Base-by-base conservation (phyloP, 2,329 filamentous ascomycete genomes). In the Diaporthe ampelina region DNA sequence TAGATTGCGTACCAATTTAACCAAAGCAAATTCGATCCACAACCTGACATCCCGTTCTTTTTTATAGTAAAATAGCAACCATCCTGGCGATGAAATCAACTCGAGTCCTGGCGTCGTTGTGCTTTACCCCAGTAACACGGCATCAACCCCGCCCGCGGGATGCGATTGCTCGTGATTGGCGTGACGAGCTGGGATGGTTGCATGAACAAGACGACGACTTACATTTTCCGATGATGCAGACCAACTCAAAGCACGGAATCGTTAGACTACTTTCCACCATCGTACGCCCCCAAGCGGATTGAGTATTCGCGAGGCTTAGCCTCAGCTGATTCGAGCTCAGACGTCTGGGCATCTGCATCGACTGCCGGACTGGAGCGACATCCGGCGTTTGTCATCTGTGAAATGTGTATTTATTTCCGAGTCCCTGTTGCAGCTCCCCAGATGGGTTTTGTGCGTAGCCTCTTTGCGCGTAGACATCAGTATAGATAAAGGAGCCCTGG, bases 221-320 rank as follows among this genome's bases (percentile, higher is more conserved):
- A 69, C 48, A 17, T 7, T 21, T 71, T n/a, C 32, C 13, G 4
- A 17, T 29, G 19, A 29, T 52, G 52, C 40, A 40, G 40, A 9
- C 26, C 17, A 48, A 35, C 40, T 19, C 29, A 17, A 17, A 73
- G 35, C 70, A 73, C 70, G 70, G 24, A 73, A 73, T 73, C 7
- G n/a, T 43, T 11, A 57, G 45, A 9, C 37, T n/a, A n/a, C 21
- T 50, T 73, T 73, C 48, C 59, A 68, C 37, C 58, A 73, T 73
- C 19, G 4, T 45, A 13, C 11, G 11, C 21, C 11, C 13, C 3
- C 10, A 24, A 32, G 29, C 26, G 29, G 45, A 61, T 71, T 71
- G 69, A 54, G 32, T 40, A 32, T 17, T 26, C 11, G 11, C 4
- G 1, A 24, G 21, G 6, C 26, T 37, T 40, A 52, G 43, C 19